Evolutionary conservation across 495 filamentous ascomycete species (phyloP).

Genomic region (Xylaria castorea): DNA sequence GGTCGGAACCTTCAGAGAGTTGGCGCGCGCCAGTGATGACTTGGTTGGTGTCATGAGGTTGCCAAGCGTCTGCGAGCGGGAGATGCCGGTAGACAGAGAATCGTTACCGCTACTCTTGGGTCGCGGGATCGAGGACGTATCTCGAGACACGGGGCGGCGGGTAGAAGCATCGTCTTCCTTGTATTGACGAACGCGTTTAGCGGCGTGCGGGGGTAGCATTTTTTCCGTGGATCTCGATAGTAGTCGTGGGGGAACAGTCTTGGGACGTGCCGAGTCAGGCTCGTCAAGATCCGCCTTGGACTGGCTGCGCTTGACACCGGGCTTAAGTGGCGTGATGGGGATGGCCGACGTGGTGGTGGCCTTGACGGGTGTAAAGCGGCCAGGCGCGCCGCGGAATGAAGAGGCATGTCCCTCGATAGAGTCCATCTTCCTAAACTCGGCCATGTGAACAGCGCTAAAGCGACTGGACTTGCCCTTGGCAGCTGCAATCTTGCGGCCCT

Average conservation of each 20-base stretch:
- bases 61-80: slow-evolving; percentile 51
- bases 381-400: slow-evolving; percentile 70
- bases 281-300: slow-evolving; percentile 78
- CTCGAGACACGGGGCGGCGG: slow-evolving; percentile 57
- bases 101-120: slow-evolving; percentile 49
- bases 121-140: slow-evolving; percentile 52
- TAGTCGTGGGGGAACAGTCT: slow-evolving; percentile 35
- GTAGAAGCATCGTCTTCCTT: slow-evolving; percentile 65
- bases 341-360: slow-evolving; percentile 70
- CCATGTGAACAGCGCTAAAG: slow-evolving; percentile 83
- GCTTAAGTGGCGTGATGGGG: slow-evolving; percentile 65
- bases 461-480: slow-evolving; percentile 78
- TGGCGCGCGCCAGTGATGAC: slow-evolving; percentile 71
- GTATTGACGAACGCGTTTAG: slow-evolving; percentile 71
- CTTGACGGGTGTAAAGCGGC: slow-evolving; percentile 59
- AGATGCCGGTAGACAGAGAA: slow-evolving; percentile 40
- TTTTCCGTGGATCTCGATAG: slow-evolving; percentile 27
- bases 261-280: slow-evolving; percentile 50
- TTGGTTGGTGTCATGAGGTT: slow-evolving; percentile 80
- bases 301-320: slow-evolving; percentile 72
- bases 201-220: slow-evolving; percentile 46
- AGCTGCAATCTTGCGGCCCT: slow-evolving; percentile 72
- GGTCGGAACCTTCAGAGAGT: slow-evolving; percentile 61
- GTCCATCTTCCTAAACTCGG: slow-evolving; percentile 95
- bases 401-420: slow-evolving; percentile 88